phyloP scores from a whole-genome alignment of 1,284 basidiomycete genomes.

The Anthracocystis walkeri region DNA sequence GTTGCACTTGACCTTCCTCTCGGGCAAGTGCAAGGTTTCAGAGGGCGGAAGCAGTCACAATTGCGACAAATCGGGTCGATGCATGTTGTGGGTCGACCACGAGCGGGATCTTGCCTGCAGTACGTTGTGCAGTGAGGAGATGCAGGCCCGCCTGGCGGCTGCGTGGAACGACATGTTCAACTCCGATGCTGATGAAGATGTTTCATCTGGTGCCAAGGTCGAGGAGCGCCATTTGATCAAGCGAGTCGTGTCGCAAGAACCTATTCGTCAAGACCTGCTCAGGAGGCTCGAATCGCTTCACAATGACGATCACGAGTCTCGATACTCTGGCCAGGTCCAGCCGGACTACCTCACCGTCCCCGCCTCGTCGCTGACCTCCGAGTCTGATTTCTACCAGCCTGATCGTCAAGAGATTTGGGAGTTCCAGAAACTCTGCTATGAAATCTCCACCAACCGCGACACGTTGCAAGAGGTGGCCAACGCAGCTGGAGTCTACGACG shows the following conservation, averaged over 20 bases:
- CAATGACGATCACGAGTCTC: background rate
- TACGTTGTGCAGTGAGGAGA: background rate
- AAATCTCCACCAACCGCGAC: background rate
- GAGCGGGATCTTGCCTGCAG: background rate
- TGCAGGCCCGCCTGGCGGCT: background rate
- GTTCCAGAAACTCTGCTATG: constrained; percentile 11
- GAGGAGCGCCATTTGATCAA: constrained; percentile 1
- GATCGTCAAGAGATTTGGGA: constrained; percentile 3
- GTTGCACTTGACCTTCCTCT: too few relatives aligned
- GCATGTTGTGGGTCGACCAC: background rate
- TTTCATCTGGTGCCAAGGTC: background rate
- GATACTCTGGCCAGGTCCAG: too few relatives aligned
- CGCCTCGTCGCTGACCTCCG: background rate
- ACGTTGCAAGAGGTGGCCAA: constrained; percentile 8
- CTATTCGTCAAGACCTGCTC: background rate
- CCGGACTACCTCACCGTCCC: background rate
- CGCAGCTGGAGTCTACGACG: constrained; percentile 3
- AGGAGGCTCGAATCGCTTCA: background rate
- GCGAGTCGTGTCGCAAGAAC: background rate
- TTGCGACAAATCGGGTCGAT: background rate
- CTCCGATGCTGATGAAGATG: background rate
- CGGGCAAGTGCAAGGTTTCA: background rate
- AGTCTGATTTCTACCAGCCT: background rate
- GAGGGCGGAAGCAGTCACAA: background rate
- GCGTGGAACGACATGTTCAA: background rate